A percentile compares a stretch with the other conserved stretches of the same genome.
Conservation (phyloP, 2,329 filamentous ascomycete species). For the Phoma herbarum region DNA sequence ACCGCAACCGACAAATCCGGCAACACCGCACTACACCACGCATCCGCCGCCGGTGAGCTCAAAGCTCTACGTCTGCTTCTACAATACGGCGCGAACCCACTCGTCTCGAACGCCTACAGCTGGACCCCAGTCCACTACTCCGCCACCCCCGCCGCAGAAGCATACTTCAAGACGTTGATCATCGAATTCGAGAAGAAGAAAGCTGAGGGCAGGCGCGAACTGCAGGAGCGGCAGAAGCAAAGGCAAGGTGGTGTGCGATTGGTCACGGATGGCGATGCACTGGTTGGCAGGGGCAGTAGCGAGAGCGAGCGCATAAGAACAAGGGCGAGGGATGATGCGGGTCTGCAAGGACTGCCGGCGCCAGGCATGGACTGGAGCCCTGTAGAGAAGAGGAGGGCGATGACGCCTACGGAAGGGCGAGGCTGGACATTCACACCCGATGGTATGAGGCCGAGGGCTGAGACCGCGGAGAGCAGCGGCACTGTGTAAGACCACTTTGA, state of each 20-base stretch:
- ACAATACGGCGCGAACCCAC: constrained; percentile 78
- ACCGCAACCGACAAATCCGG: constrained; percentile 69
- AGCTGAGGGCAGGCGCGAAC: constrained; percentile 51
- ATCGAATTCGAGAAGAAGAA: constrained; percentile 73
- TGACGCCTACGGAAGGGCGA: constrained; percentile 51
- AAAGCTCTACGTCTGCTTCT: constrained; percentile 79
- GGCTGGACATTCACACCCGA: constrained; percentile 42
- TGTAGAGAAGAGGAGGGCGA: constrained; percentile 48
- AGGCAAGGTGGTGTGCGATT: constrained; percentile 47
- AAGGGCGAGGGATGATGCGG: constrained; percentile 47
- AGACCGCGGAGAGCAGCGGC: constrained; percentile 50
- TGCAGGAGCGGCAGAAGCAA: constrained; percentile 43
- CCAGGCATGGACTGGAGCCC: constrained; percentile 52
- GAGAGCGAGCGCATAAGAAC: constrained; percentile 24
- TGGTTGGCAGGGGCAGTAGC: constrained; percentile 12
- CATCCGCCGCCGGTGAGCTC: constrained; percentile 80
- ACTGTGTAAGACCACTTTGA: constrained; percentile 27
- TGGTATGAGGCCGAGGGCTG: constrained; percentile 46
- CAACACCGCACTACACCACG: constrained; percentile 90
- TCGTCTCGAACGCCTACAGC: constrained; percentile 75
- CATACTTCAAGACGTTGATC: constrained; percentile 81
- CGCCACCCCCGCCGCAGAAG: constrained; percentile 81
- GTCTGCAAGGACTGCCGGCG: constrained; percentile 40
- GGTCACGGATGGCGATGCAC: constrained; percentile 44
- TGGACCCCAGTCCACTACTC: constrained; percentile 88